Base-by-base conservation (phyloP, 495 filamentous ascomycete genomes). In the Aspergillus taichungensis region DNA sequence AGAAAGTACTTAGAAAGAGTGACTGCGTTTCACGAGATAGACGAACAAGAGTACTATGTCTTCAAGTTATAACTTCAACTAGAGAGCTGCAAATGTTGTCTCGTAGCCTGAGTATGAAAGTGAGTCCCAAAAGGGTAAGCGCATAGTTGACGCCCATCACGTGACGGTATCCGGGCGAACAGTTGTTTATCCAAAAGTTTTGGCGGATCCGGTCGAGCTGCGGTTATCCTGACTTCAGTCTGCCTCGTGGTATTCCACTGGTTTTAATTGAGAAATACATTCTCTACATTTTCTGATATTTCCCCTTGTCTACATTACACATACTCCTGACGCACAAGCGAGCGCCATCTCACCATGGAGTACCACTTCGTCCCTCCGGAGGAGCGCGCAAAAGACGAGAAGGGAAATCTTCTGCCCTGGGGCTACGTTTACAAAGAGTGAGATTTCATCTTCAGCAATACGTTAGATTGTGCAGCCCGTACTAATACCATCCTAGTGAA, bases 361-460 rank as follows among this genome's bases (percentile, higher is more conserved):
- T 77, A 83, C 37, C 80, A 84, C 56, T 76, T 72, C 35, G 80
- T 84, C 14, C 80, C 79, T n/a, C 73, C 71, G 13, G 70, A 77
- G 58, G 80, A 83, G 60, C 73, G 78, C 50, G 79, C 77, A 29
- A 63, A 69, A 53, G 79, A 82, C 52, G 69, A 77, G 18, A 71
- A 75, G 35, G 80, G 80, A 32, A 72, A 75, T 50, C 61, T 68
- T 37, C 51, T 83, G 43, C 80, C 78, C 30, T 84, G 77, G 78
- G 76, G 66, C 9, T 78, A 78, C 53, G 70, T 78, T 30, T 78
- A 74, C 50, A 77, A 76, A 59, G 75, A 78, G 78, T 82, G 49
- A 63, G 72, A 67, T 10, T 11, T 37, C 1, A 24, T 24, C 18
- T 4, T 24, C 18, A 24, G 18, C 18, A 24, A 24, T 2, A 24